Percentiles rank a stretch among this genome's conserved stretches.
phyloP scores from a whole-genome alignment of 1,284 basidiomycete genomes.

The Volvariella volvacea region DNA sequence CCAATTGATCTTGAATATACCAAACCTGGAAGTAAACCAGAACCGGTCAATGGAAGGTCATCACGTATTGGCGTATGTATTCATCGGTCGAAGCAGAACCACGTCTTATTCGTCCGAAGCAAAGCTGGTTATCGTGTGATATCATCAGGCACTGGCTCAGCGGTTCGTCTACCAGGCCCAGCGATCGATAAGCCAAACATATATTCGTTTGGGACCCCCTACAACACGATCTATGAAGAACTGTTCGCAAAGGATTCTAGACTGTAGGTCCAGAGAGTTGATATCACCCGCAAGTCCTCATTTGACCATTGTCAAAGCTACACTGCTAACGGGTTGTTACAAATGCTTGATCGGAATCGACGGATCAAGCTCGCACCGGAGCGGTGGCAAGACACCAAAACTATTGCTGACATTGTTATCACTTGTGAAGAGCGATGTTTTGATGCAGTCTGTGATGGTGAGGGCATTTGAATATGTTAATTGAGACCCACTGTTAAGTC shows the following conservation, averaged over 20 bases:
- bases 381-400: slow-evolving; percentile 90
- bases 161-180: slow-evolving; percentile 92
- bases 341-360: slow-evolving; percentile 97
- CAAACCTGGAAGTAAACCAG: slow-evolving; percentile 33
- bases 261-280: slow-evolving; percentile 52
- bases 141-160: slow-evolving; percentile 95
- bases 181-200: slow-evolving; percentile 98
- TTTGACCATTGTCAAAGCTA: slow-evolving; percentile 49
- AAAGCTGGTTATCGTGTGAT: slow-evolving; percentile 89
- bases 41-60: slow-evolving; percentile 99
- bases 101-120: slow-evolving; percentile 27
- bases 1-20: slow-evolving; percentile 4
- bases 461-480: slow-evolving; percentile 22
- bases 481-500: no score
- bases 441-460: slow-evolving; percentile 97
- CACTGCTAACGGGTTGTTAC: slow-evolving; percentile 91
- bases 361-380: slow-evolving; percentile 91
- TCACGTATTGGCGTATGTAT: slow-evolving; percentile 76
- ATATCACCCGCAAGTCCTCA: neutral
- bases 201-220: slow-evolving; percentile 97
- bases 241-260: slow-evolving; percentile 81
- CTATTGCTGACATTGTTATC: slow-evolving; percentile 91
- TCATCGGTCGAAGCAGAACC: slow-evolving; percentile 1
- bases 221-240: slow-evolving; percentile 94
- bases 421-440: slow-evolving; percentile 99